A percentile compares a stretch with the other conserved stretches of the same genome.
Evolutionary conservation across 2,329 filamentous ascomycete species (phyloP).

Genomic region (Phialocephala sp.): DNA sequence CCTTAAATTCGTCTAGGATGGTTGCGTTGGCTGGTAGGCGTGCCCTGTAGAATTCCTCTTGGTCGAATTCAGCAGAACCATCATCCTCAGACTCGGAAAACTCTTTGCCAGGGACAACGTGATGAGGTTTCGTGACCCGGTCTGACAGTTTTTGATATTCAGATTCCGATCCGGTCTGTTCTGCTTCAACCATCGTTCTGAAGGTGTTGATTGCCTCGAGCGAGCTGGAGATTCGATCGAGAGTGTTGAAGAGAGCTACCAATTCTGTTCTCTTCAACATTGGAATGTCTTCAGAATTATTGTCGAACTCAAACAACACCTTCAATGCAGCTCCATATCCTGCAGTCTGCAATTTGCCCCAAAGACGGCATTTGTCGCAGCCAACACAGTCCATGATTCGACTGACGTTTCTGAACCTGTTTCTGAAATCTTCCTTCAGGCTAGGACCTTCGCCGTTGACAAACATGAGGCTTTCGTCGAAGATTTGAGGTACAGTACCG

Average conservation of each 20-base stretch:
- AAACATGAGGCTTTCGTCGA: conserved; percentile 97
- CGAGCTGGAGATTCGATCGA: conserved; percentile 84
- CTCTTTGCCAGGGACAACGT: conserved; percentile 43
- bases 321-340: conserved; percentile 96
- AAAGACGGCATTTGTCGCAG: conserved; percentile 97
- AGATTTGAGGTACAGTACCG: conserved; percentile 76
- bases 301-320: conserved; percentile 91
- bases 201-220: conserved; percentile 78
- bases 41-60: conserved; percentile 36
- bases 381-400: conserved; percentile 98
- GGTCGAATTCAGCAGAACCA: conserved; percentile 49
- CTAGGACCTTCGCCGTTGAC: conserved; percentile 75
- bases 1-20: conserved; percentile 61
- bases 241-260: conserved; percentile 92
- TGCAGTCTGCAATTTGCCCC: conserved; percentile 95
- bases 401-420: conserved; percentile 95
- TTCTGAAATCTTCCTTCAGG: conserved; percentile 95
- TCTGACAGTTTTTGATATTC: conserved; percentile 28
- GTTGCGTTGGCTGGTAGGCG: conserved; percentile 47
- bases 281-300: conserved; percentile 64
- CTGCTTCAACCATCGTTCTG: conserved; percentile 55
- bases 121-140: conserved; percentile 48
- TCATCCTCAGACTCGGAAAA: conserved; percentile 26
- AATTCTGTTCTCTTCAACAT: conserved; percentile 86
- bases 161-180: conserved; percentile 28